phyloP scores from a whole-genome alignment of 108 stramenopile species.

The Nitzschia sp. region DNA sequence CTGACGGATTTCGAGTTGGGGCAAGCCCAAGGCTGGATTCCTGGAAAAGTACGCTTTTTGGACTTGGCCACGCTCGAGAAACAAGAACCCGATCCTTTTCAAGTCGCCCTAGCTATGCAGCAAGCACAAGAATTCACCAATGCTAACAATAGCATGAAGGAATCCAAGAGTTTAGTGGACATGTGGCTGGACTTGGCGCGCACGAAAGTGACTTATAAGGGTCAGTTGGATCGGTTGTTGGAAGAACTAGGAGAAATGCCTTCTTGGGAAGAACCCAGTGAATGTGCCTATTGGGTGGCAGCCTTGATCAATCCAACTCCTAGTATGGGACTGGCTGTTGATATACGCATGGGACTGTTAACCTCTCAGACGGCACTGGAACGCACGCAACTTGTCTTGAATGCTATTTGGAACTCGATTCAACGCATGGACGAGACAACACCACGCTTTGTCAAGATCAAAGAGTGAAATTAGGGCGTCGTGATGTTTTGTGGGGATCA shows the following conservation, averaged over 20 bases:
- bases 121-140: not conserved
- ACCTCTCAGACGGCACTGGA: not conserved
- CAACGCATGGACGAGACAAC: not conserved
- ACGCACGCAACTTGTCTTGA: not conserved
- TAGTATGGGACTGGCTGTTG: constrained; percentile 42
- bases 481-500: no score
- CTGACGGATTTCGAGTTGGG: not conserved
- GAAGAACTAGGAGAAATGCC: constrained; percentile 16
- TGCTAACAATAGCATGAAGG: not conserved
- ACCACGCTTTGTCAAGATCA: not conserved
- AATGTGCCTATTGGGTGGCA: constrained; percentile 42
- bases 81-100: not conserved
- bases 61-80: not conserved
- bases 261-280: constrained; percentile 13
- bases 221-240: not conserved
- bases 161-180: not conserved
- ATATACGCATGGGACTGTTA: constrained; percentile 37
- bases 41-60: not conserved
- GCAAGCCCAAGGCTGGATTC: not conserved
- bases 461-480: no score
- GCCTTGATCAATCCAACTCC: constrained; percentile 60
- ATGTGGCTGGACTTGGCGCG: not conserved
- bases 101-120: not conserved
- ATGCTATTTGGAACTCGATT: not conserved
- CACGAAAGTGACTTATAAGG: not conserved